Conservation (phyloP, 805 yeast species). For the Nematodospora valgi region DNA sequence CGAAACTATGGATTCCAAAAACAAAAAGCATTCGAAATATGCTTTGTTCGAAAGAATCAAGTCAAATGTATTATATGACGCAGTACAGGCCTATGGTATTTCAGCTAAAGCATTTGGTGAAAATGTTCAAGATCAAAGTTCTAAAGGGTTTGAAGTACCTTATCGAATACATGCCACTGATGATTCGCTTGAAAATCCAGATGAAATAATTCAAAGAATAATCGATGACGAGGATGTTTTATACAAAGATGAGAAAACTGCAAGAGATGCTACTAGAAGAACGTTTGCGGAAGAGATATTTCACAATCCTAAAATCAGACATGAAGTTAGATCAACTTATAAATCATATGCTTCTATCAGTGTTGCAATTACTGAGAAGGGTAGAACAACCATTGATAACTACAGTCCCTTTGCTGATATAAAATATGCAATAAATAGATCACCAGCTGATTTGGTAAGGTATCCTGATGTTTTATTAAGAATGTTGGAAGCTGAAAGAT, state of each 20-base stretch:
- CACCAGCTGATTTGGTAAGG: constrained; percentile 67
- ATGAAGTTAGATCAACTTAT: constrained; percentile 61
- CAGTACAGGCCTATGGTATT: constrained; percentile 71
- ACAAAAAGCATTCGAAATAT: constrained; percentile 57
- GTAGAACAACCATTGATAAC: constrained; percentile 64
- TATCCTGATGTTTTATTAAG: constrained; percentile 81
- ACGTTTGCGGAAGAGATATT: constrained; percentile 76
- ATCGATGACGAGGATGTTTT: constrained; percentile 45
- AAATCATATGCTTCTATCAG: constrained; percentile 64
- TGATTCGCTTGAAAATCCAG: constrained; percentile 62
- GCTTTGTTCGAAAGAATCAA: constrained; percentile 66
- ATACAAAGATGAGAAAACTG: constrained; percentile 57
- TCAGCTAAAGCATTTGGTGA: constrained; percentile 80
- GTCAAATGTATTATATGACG: constrained; percentile 57
- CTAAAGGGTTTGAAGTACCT: constrained; percentile 41
- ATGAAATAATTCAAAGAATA: constrained; percentile 49
- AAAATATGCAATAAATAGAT: constrained; percentile 83
- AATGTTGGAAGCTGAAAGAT: constrained; percentile 87
- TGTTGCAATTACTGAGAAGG: constrained; percentile 77
- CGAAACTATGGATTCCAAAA: constrained; percentile 11
- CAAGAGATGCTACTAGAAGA: constrained; percentile 69
- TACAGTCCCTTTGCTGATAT: constrained; percentile 83
- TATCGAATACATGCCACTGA: constrained; percentile 67
- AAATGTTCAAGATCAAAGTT: constrained; percentile 63
- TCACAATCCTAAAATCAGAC: constrained; percentile 77